Conservation (phyloP, 352 stramenopile species). For the Ophiocytium majus region DNA sequence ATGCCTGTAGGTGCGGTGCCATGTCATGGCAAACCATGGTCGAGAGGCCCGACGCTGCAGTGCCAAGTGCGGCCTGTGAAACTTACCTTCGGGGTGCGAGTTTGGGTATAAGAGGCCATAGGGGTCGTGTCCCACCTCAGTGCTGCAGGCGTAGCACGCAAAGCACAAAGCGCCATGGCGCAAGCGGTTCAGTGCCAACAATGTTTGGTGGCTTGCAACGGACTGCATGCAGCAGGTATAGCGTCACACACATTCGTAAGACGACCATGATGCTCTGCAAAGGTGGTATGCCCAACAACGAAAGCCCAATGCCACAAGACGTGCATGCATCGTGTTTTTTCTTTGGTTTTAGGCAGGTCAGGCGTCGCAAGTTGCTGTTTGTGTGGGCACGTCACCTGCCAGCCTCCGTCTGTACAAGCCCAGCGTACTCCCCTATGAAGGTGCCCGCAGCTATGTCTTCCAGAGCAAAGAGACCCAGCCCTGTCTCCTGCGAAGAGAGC, state of each 20-base stretch:
- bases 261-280: not conserved
- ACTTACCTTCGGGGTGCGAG: not conserved
- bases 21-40: not conserved
- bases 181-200: not conserved
- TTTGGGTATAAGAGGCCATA: slow-evolving; percentile 19
- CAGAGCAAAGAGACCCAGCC: not conserved
- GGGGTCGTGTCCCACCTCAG: not conserved
- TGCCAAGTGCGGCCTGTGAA: not conserved
- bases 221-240: not conserved
- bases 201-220: no score
- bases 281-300: no score
- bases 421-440: slow-evolving; percentile 16
- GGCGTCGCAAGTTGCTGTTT: not conserved
- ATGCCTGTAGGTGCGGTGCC: not conserved
- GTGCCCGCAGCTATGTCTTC: not conserved
- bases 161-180: not conserved
- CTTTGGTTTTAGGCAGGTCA: not conserved
- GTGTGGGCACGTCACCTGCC: not conserved
- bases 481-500: no score
- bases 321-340: not conserved
- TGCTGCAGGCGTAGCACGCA: not conserved
- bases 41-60: not conserved
- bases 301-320: no score
- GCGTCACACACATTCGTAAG: not conserved
- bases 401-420: not conserved